A percentile compares a stretch with the other conserved stretches of the same genome.
These are phyloP conservation scores for Penicillium sclerotiorum DNA, from an alignment of 2,329 filamentous ascomycete genomes.

Conservation along the genomic window DNA sequence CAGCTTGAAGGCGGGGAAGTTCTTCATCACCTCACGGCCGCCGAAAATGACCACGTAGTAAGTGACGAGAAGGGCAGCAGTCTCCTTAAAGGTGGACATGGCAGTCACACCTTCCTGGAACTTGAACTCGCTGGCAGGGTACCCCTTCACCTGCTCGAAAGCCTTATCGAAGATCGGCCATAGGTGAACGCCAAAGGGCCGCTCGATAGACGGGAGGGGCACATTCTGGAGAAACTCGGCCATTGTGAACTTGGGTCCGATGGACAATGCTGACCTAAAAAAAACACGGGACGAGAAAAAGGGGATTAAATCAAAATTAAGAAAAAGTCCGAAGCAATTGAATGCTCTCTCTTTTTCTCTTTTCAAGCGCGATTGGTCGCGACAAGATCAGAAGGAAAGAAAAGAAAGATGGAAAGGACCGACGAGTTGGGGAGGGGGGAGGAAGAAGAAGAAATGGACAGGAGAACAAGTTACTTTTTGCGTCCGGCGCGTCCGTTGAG, in stretches of 20 bases:
- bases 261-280: background rate
- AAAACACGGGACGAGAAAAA: background rate
- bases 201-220: constrained; percentile 79
- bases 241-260: constrained; percentile 42
- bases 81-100: constrained; percentile 86
- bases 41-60: constrained; percentile 96
- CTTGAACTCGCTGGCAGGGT: constrained; percentile 80
- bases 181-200: constrained; percentile 85
- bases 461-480: constrained; percentile 25
- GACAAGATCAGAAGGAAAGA: constrained; percentile 63
- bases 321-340: constrained; percentile 11
- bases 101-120: constrained; percentile 82
- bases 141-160: constrained; percentile 75
- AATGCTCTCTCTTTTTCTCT: background rate
- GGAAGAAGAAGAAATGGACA: constrained; percentile 63
- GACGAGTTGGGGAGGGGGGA: constrained; percentile 56
- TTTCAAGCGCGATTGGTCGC: constrained; percentile 2
- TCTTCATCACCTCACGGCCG: constrained; percentile 89
- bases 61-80: constrained; percentile 74
- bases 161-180: constrained; percentile 94
- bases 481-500: constrained; percentile 27
- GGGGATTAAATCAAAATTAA: constrained; percentile 17
- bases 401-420: constrained; percentile 43
- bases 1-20: constrained; percentile 80
- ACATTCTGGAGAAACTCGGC: constrained; percentile 52